Evolutionary conservation across 1,139 yeast genomes (phyloP), one percentile per base, ranked within the genome.

Genomic region (Suhomyces yuchorum): DNA sequence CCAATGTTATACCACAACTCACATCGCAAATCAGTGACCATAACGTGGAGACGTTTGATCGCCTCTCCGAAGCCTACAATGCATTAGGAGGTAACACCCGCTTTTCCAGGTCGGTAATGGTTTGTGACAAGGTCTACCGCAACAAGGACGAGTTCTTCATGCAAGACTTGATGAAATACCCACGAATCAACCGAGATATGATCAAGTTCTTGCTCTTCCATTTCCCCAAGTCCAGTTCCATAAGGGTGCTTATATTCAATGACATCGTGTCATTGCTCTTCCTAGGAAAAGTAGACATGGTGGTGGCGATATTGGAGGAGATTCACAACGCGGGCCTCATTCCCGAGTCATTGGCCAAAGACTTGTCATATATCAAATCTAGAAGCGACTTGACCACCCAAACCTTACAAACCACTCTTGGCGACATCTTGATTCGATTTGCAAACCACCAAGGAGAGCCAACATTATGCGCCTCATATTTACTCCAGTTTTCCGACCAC

Each of bases 391-490:
- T 37, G 14, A 12, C 17, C 4, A 14, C n/a, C 17, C 12, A n/a
- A 11, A 34, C 17, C 3, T 37, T 38, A 17, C 47, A 41, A n/a
- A 23, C 37, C 18, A 37, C 36, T 18, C 8, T 34, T 17, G 36
- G 39, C 26, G 44, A 38, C 28, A 35, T 50, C 11, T 40, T 56
- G 32, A 42, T 56, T 6, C 38, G 47, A 4, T 52, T 51, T 11
- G 42, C 53, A 1, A 40, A 36, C 7, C 19, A 47, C 3, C 39
- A 43, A 4, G 71, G 72, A 2, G 70, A 67, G 12, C 59, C 58
- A 11, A 39, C 66, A 12, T 46, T 66, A 6, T 69, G 66, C 4
- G 42, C 64, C 4, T 56, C 67, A 38, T 63, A 48, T 36, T 24
- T 49, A 4, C 33, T 47, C 22, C 44, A 40, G 12, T 43, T 56